Conservation (phyloP, 768 basidiomycete species). For the Coprinellus micaceus region DNA sequence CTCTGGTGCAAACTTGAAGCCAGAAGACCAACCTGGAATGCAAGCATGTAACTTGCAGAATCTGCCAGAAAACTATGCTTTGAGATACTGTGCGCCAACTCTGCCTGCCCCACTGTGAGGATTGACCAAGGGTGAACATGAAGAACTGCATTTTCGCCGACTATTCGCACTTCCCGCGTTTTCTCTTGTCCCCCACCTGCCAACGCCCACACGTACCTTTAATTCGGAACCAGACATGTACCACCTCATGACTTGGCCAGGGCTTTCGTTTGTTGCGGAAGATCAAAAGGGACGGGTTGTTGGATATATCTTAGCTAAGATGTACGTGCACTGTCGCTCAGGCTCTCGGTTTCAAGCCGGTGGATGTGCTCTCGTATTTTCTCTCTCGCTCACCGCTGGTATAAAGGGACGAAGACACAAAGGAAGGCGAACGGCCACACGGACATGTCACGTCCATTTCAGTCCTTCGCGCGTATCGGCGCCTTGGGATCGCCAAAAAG, state of each 20-base stretch:
- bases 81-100: conserved; percentile 63
- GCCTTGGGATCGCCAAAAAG: conserved; percentile 91
- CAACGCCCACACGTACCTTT: not conserved
- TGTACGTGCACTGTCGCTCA: conserved; percentile 52
- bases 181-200: too few species aligned
- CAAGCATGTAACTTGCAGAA: conserved; percentile 95
- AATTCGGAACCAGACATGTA: conserved; percentile 58
- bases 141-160: conserved; percentile 17
- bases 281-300: conserved; percentile 89
- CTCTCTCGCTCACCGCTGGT: not conserved
- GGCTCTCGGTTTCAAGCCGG: too few species aligned
- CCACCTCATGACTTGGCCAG: conserved; percentile 93
- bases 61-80: conserved; percentile 90
- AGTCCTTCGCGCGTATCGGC: conserved; percentile 84
- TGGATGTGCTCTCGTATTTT: too few species aligned
- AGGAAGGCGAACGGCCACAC: conserved; percentile 65
- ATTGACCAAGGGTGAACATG: conserved; percentile 5
- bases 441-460: conserved; percentile 98
- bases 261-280: conserved; percentile 90
- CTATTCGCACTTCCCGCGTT: not conserved
- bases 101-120: not conserved
- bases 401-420: conserved; percentile 61
- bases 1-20: conserved; percentile 35
- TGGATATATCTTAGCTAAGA: conserved; percentile 94
- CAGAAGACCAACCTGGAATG: conserved; percentile 90